Conservation (phyloP, 2,329 filamentous ascomycete species). For the Phoma sp. region DNA sequence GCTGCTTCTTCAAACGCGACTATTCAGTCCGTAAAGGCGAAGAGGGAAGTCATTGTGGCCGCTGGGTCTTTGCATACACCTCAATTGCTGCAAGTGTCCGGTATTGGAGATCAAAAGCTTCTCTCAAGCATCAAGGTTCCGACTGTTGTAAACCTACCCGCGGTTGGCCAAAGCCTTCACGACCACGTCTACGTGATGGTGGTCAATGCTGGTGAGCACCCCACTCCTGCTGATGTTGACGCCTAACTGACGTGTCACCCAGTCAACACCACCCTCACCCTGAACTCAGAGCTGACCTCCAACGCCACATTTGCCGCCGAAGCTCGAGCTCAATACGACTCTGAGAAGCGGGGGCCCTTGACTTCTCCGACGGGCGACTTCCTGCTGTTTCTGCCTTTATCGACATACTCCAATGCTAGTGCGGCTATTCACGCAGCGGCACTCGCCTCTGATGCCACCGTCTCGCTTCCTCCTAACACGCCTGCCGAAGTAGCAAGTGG, state of each 20-base stretch:
- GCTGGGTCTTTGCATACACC: conserved; percentile 36
- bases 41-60: conserved; percentile 31
- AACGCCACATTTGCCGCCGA: conserved; percentile 31
- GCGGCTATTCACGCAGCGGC: conserved; percentile 22
- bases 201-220: conserved; percentile 19
- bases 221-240: neutral
- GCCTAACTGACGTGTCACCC: neutral
- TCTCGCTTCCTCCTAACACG: conserved; percentile 21
- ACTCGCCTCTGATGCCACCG: conserved; percentile 18
- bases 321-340: conserved; percentile 24
- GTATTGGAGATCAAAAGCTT: conserved; percentile 31
- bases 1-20: conserved; percentile 20
- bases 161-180: conserved; percentile 34
- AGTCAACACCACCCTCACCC: conserved; percentile 21
- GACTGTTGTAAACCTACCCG: conserved; percentile 31
- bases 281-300: conserved; percentile 10
- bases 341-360: conserved; percentile 18
- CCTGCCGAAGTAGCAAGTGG: conserved; percentile 27
- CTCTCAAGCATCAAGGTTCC: conserved; percentile 27
- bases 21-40: conserved; percentile 23
- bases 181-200: conserved; percentile 24
- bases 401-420: conserved; percentile 26
- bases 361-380: conserved; percentile 29
- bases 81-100: conserved; percentile 36
- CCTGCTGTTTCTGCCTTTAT: conserved; percentile 29